A percentile compares a stretch with the other conserved stretches of the same genome.
Evolutionary conservation across 345 rosid genomes (phyloP).

Genomic region (Hibiscus tridactylites): DNA sequence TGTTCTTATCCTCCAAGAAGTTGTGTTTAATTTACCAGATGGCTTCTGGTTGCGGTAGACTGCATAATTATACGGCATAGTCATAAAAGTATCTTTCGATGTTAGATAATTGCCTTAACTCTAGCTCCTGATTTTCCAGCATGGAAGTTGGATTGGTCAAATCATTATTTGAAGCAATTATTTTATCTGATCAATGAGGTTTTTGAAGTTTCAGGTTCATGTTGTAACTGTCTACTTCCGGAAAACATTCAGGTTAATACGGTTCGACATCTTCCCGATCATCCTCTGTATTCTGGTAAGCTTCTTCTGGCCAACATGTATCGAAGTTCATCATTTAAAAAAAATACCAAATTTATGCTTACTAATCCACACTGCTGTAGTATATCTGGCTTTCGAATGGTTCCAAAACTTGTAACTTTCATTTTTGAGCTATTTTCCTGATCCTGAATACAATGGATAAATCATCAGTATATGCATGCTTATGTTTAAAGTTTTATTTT

Average conservation of each 20-base stretch:
- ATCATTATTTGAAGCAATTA: not conserved
- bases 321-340: not conserved
- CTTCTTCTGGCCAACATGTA: conserved; percentile 3
- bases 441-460: not conserved
- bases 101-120: not conserved
- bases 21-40: not conserved
- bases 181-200: conserved; percentile 10
- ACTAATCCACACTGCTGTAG: not conserved
- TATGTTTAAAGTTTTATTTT: not conserved
- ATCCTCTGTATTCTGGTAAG: conserved; percentile 64
- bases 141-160: not conserved
- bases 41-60: not conserved
- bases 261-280: conserved; percentile 72
- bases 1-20: conserved; percentile 1
- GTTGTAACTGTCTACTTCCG: conserved; percentile 87
- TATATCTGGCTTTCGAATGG: not conserved
- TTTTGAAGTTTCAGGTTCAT: conserved; percentile 70
- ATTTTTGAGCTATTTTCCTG: not conserved
- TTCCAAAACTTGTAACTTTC: not conserved
- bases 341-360: not conserved
- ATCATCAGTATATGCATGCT: not conserved
- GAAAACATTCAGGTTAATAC: conserved; percentile 77
- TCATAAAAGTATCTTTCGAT: not conserved
- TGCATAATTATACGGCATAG: not conserved
- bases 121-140: not conserved